Conservation (phyloP, 2,329 filamentous ascomycete genomes). For the Phaeosphaeria sp. region DNA sequence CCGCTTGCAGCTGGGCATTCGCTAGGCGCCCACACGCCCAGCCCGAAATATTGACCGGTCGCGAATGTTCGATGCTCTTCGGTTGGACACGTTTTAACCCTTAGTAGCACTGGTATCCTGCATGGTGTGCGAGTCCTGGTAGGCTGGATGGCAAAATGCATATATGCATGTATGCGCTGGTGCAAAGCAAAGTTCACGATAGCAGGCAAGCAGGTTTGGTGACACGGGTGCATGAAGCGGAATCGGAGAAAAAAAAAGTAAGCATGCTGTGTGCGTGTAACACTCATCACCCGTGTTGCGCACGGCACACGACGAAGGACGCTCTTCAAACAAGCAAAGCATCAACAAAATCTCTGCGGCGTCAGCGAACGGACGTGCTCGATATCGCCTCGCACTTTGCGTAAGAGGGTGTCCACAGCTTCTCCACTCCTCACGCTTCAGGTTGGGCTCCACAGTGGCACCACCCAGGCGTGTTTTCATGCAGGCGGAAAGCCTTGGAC, state of each 20-base stretch:
- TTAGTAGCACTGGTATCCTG: conserved; percentile 4
- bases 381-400: background rate
- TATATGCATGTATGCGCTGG: background rate
- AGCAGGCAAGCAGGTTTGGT: background rate
- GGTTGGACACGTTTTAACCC: conserved; percentile 7
- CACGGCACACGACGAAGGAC: background rate
- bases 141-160: background rate
- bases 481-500: background rate
- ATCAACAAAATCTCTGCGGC: background rate
- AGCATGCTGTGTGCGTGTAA: background rate
- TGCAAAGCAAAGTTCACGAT: background rate
- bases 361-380: background rate
- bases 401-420: background rate
- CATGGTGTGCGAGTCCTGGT: background rate
- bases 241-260: background rate
- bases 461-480: background rate
- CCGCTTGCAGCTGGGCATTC: conserved; percentile 23
- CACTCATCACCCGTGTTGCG: background rate
- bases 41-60: conserved; percentile 19
- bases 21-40: conserved; percentile 15
- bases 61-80: conserved; percentile 15
- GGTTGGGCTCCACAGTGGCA: background rate
- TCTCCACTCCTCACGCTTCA: background rate
- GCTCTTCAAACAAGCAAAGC: background rate
- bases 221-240: background rate